Conservation (phyloP, 495 filamentous ascomycete genomes). For the Penicilliopsis zonata region DNA sequence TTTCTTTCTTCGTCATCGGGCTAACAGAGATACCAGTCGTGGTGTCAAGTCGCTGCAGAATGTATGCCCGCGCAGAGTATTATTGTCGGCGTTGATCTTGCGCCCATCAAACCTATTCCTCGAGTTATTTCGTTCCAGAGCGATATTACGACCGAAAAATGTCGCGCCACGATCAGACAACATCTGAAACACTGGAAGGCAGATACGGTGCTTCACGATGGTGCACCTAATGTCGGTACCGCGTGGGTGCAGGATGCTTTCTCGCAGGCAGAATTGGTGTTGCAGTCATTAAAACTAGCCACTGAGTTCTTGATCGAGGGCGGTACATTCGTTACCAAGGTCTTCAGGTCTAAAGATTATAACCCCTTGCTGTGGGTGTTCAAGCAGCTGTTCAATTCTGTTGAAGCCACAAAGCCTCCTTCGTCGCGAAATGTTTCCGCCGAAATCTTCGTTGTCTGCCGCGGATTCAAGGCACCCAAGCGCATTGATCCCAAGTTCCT, state of each 20-base stretch:
- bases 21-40: too few species aligned
- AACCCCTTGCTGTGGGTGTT: conserved; percentile 95
- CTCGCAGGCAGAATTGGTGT: conserved; percentile 88
- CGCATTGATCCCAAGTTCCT: conserved; percentile 85
- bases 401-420: conserved; percentile 94
- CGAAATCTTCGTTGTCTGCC: conserved; percentile 96
- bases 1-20: conserved; percentile 17
- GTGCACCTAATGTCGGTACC: conserved; percentile 93
- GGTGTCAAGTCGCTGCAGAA: conserved; percentile 97
- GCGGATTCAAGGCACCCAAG: conserved; percentile 88
- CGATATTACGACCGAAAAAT: conserved; percentile 97
- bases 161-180: conserved; percentile 75
- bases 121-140: conserved; percentile 89
- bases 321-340: conserved; percentile 93
- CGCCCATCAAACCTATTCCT: conserved; percentile 92
- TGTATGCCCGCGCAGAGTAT: conserved; percentile 83
- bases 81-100: conserved; percentile 89
- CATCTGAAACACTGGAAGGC: conserved; percentile 98
- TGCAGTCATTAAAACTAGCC: conserved; percentile 85
- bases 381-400: conserved; percentile 88
- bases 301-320: conserved; percentile 87
- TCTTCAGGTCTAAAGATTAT: conserved; percentile 97
- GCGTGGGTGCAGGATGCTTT: conserved; percentile 98
- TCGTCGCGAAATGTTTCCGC: conserved; percentile 92
- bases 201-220: conserved; percentile 94